phyloP scores from a whole-genome alignment of 140 eudicot species.

The Flaveria floridana region DNA sequence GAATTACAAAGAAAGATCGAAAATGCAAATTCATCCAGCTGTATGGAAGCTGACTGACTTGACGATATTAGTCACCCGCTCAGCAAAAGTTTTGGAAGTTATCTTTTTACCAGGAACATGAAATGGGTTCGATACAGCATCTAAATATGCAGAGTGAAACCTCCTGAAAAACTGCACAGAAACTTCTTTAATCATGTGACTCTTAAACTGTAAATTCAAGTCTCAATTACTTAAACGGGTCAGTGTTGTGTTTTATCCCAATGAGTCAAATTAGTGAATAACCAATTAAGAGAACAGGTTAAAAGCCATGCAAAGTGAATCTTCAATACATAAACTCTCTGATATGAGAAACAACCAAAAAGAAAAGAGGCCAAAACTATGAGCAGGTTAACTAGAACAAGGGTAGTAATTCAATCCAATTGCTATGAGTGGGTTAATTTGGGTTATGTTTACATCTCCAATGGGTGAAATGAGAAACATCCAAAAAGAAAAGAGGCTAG shows the following conservation, averaged over 20 bases:
- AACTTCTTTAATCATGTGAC: background rate
- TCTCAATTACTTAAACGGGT: background rate
- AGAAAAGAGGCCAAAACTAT: no score
- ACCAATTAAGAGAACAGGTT: background rate
- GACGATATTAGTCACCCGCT: conserved; percentile 73
- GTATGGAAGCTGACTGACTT: conserved; percentile 78
- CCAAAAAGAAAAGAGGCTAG: no score
- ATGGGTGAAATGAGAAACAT: no score
- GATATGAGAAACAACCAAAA: no score
- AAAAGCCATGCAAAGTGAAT: background rate
- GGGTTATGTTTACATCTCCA: no score
- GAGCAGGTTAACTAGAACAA: no score
- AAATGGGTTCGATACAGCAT: conserved; percentile 95
- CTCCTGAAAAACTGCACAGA: conserved; percentile 71
- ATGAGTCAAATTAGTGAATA: background rate
- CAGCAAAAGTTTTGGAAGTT: conserved; percentile 78
- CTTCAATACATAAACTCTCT: background rate
- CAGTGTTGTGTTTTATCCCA: no score
- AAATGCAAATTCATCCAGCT: conserved; percentile 36
- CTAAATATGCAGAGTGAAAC: conserved; percentile 92
- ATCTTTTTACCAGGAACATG: conserved; percentile 97
- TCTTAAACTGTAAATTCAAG: no score
- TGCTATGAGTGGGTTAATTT: no score
- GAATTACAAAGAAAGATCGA: background rate
- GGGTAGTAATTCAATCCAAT: no score